Conservation (phyloP, 169 alveolate species). For the Plasmodium inui region DNA sequence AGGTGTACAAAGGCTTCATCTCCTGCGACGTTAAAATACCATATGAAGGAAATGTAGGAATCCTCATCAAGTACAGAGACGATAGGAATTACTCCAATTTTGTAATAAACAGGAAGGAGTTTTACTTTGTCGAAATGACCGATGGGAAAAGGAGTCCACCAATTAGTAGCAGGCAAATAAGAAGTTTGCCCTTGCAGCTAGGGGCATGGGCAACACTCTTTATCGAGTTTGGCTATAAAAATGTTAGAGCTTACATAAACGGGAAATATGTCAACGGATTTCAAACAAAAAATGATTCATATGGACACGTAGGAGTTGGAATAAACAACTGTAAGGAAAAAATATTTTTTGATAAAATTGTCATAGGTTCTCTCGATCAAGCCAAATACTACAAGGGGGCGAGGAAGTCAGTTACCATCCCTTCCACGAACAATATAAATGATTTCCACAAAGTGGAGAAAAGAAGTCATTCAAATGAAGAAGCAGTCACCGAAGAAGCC, state of each 20-base stretch:
- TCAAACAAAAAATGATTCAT: conserved; percentile 48
- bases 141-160: conserved; percentile 26
- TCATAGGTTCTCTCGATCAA: conserved; percentile 71
- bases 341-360: conserved; percentile 63
- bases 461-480: not conserved
- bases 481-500: not conserved
- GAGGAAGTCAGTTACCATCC: not conserved
- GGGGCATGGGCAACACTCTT: conserved; percentile 58
- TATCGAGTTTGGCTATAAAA: conserved; percentile 61
- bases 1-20: conserved; percentile 63
- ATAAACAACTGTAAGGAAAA: conserved; percentile 59
- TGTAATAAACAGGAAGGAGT: conserved; percentile 50
- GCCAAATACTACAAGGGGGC: conserved; percentile 40
- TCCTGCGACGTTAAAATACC: conserved; percentile 57
- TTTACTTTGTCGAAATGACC: conserved; percentile 43
- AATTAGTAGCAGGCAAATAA: conserved; percentile 14
- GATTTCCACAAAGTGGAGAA: not conserved
- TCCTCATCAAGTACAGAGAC: conserved; percentile 56
- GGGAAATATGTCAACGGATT: conserved; percentile 37
- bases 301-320: conserved; percentile 67
- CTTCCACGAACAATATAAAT: not conserved
- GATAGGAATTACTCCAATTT: conserved; percentile 51
- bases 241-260: conserved; percentile 50
- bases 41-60: conserved; percentile 62
- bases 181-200: conserved; percentile 2